Conservation (phyloP, 2,329 filamentous ascomycete species). For the Lasiodiplodia sp. region DNA sequence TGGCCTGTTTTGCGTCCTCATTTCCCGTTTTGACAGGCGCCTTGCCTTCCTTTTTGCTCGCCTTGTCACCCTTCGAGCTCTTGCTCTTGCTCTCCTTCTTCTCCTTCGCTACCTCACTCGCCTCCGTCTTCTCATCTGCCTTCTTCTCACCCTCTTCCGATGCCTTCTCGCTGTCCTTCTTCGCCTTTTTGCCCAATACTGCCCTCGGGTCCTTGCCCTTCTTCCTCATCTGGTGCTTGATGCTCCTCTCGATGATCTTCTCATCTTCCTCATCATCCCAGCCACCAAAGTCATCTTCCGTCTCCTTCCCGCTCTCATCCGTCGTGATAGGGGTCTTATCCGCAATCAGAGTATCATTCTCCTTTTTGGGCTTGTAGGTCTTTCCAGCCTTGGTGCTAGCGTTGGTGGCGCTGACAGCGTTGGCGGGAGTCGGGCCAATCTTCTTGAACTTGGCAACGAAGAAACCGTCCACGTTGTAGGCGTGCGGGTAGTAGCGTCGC, state of each 20-base stretch:
- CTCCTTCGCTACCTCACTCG: constrained; percentile 36
- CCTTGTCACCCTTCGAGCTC: constrained; percentile 33
- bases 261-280: constrained; percentile 60
- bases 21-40: constrained; percentile 31
- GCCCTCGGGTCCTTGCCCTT: constrained; percentile 59
- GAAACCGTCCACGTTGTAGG: constrained; percentile 97
- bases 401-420: constrained; percentile 52
- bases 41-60: constrained; percentile 28
- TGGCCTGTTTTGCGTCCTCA: constrained; percentile 36
- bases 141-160: background rate
- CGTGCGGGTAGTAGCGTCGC: constrained; percentile 86
- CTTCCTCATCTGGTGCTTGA: constrained; percentile 51
- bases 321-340: constrained; percentile 71
- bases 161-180: constrained; percentile 23
- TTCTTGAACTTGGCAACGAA: constrained; percentile 99
- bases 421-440: constrained; percentile 75
- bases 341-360: constrained; percentile 48
- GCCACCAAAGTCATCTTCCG: constrained; percentile 55
- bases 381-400: constrained; percentile 40
- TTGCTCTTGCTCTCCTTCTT: constrained; percentile 33
- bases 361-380: constrained; percentile 47
- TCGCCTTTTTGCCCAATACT: constrained; percentile 36
- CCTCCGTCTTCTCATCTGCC: constrained; percentile 30
- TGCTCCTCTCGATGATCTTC: constrained; percentile 55
- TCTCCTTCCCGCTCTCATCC: constrained; percentile 41